Evolutionary conservation across 345 rosid species (phyloP), one percentile per base, ranked within the genome.

Genomic region (Salix dunnii): DNA sequence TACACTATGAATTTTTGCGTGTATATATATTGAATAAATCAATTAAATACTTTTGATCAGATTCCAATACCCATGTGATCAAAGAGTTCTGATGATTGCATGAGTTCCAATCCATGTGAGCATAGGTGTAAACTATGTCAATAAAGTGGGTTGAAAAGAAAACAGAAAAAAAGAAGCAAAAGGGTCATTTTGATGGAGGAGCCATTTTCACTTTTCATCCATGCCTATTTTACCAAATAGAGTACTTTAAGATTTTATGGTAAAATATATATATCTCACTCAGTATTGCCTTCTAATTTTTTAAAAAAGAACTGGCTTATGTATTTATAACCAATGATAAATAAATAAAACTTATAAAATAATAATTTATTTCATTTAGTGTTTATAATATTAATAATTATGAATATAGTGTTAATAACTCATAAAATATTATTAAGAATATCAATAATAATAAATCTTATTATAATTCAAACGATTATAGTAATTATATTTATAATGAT

Each of bases 31-130:
- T n/a, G 21, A 53, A 21, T 6, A 55, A 55, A 55, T 5, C 21
- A 9, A 21, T 20, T 1, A 55, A 55, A 55, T 3, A 43, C 0
- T 13, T 11, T 43, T 12, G 49, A 43, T 55, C 58, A 72, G 87
- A 76, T 82, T 80, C 84, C 77, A 64, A 38, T n/a, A 60, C 68
- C 61, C 89, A 81, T 87, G 86, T 79, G 85, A 80, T 78, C 25
- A 62, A 76, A 73, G 79, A 60, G 36, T 33, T 76, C 21, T 78
- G 79, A 87, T 84, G 83, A 84, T 84, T 79, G 79, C 82, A 70
- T 72, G 76, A 77, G 82, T 77, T 79, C 76, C 79, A 72, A 51
- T 58, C 82, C 87, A 84, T 77, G 87, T 86, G 89, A 75, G 38
- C 16, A 25, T 35, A 23, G 14, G 48, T 23, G 10, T 31, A 49